Percentiles rank a stretch among this genome's conserved stretches.
phyloP scores from a whole-genome alignment of 176 grass and related monocot genomes.

The Puccinellia tenuiflora region DNA sequence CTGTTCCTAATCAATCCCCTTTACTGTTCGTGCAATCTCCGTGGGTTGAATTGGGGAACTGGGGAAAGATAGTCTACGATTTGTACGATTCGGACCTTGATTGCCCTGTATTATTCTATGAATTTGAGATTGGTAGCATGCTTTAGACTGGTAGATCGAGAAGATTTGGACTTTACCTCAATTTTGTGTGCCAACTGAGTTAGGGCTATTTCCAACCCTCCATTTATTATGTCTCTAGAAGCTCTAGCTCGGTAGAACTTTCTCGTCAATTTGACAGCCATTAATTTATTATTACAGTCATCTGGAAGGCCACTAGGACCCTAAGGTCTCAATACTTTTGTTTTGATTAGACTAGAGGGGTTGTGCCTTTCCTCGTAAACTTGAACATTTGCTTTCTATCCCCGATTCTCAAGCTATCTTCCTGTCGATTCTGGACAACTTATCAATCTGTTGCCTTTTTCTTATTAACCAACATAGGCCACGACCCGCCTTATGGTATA shows the following conservation, averaged over 20 bases:
- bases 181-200: neutral
- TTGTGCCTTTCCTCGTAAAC: neutral
- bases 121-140: slow-evolving; percentile 1
- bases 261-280: neutral
- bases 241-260: neutral
- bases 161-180: neutral
- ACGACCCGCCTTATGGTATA: neutral
- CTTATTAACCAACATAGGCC: neutral
- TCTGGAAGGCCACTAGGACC: neutral
- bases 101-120: slow-evolving; percentile 14
- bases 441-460: neutral
- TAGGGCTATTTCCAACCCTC: neutral
- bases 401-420: neutral
- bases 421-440: neutral
- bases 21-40: slow-evolving; percentile 15
- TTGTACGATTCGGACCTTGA: slow-evolving; percentile 4
- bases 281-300: neutral
- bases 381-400: slow-evolving; percentile 4
- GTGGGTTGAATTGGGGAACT: neutral
- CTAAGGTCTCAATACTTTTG: neutral
- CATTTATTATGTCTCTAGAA: neutral
- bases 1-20: slow-evolving; percentile 4
- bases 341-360: neutral
- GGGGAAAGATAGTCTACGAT: neutral
- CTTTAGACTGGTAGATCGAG: neutral